Evolutionary conservation across 2,329 filamentous ascomycete species (phyloP).

Genomic region (Fusarium algeriense): DNA sequence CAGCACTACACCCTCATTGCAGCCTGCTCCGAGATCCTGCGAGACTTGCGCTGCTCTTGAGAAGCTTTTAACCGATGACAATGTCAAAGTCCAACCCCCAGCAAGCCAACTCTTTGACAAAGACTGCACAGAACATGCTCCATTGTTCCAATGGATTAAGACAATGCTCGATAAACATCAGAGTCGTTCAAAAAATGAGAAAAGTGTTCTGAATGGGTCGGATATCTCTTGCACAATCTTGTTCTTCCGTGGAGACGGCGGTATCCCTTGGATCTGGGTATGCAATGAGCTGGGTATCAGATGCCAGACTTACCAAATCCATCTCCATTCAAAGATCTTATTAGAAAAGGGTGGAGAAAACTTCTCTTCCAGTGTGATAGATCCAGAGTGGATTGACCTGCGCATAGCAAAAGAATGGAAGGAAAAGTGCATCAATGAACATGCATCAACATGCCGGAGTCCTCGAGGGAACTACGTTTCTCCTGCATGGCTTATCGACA

Average conservation of each 20-base stretch:
- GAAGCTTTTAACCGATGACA: background rate
- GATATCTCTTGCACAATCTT: background rate
- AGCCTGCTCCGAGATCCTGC: background rate
- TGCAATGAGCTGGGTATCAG: too few relatives aligned
- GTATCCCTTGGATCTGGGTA: background rate
- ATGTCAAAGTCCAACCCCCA: background rate
- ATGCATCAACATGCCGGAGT: background rate
- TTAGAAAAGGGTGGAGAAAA: too few relatives aligned
- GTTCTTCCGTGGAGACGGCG: background rate
- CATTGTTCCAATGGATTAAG: background rate
- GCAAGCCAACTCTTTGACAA: background rate
- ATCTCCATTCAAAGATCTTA: background rate
- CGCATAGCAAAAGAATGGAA: background rate
- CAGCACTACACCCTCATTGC: background rate
- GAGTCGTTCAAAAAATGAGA: background rate
- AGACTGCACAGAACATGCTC: background rate
- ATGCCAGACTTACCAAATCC: background rate
- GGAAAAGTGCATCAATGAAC: background rate
- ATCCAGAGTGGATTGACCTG: background rate
- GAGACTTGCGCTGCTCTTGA: background rate
- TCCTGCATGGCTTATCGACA: constrained; percentile 1
- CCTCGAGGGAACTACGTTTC: background rate
- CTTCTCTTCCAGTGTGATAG: background rate
- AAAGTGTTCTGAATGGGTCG: background rate
- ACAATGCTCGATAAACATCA: background rate